These are phyloP conservation scores for Dothidotthia symphoricarpi DNA, from an alignment of 2,329 filamentous ascomycete species.

Conservation along the genomic window DNA sequence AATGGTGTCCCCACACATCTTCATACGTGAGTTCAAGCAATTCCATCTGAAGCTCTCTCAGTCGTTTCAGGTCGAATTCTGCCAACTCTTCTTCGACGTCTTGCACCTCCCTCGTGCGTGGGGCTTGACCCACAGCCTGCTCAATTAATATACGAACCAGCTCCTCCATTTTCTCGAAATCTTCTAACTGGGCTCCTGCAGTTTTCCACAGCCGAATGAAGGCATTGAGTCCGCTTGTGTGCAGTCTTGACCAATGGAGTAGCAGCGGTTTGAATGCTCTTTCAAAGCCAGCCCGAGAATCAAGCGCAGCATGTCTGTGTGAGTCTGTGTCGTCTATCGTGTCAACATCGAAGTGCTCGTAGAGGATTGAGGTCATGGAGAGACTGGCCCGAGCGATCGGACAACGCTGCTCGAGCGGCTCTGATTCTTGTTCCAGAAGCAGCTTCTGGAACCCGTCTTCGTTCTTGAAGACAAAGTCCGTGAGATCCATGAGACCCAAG, in stretches of 20 bases:
- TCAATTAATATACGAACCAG: conserved; percentile 86
- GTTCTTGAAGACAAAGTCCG: conserved; percentile 88
- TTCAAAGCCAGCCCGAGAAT: conserved; percentile 76
- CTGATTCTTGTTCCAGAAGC: conserved; percentile 80
- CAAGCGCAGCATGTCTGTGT: conserved; percentile 71
- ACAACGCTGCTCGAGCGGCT: conserved; percentile 69
- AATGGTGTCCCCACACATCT: conserved; percentile 87
- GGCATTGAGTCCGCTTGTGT: conserved; percentile 78
- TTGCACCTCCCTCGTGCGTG: conserved; percentile 76
- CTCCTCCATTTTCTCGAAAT: conserved; percentile 92
- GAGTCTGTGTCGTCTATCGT: conserved; percentile 76
- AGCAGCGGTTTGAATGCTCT: conserved; percentile 82
- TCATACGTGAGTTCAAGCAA: conserved; percentile 88
- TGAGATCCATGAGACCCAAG: conserved; percentile 94
- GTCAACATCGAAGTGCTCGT: conserved; percentile 94
- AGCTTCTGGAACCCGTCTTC: conserved; percentile 92
- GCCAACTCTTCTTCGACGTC: conserved; percentile 87
- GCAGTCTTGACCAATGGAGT: conserved; percentile 88
- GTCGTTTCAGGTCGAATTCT: conserved; percentile 73
- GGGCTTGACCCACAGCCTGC: conserved; percentile 79
- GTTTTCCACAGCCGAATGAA: conserved; percentile 93
- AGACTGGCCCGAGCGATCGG: conserved; percentile 85
- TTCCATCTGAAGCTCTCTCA: conserved; percentile 90
- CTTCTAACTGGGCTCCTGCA: conserved; percentile 77
- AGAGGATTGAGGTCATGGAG: conserved; percentile 81